Conservation (phyloP, 75 land plant species). For the Gnetum montanum region DNA sequence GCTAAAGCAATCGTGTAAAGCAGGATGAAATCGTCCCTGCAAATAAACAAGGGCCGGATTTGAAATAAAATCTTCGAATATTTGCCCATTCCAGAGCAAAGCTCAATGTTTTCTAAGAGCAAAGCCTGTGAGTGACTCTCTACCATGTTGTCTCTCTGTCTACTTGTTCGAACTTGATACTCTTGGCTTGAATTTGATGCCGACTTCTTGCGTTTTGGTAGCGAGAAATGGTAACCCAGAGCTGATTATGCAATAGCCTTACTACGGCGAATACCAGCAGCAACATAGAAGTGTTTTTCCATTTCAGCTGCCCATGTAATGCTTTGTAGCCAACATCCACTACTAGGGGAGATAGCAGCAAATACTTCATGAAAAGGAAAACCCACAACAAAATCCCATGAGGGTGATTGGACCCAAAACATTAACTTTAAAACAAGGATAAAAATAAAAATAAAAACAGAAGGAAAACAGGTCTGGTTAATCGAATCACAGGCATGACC, state of each 20-base stretch:
- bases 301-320: constrained; percentile 8
- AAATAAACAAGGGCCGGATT: background rate
- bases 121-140: background rate
- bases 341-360: constrained; percentile 37
- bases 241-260: constrained; percentile 38
- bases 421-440: no score
- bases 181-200: constrained; percentile 33
- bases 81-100: background rate
- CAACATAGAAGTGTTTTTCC: constrained; percentile 6
- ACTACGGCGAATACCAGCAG: constrained; percentile 17
- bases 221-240: constrained; percentile 52
- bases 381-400: no score
- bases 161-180: constrained; percentile 43
- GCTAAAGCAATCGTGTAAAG: background rate
- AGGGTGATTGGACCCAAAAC: no score
- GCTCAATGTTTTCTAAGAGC: background rate
- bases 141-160: constrained; percentile 9
- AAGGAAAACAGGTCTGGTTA: no score
- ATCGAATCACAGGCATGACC: no score
- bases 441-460: no score
- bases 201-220: constrained; percentile 38
- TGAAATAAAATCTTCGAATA: background rate
- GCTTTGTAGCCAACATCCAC: constrained; percentile 12
- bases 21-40: constrained; percentile 8
- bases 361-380: constrained; percentile 9